Evolutionary conservation across 192 early-diverging fungal genomes (phyloP), one percentile per base, ranked within the genome.

Genomic region (Umbelopsis ramanniana): DNA sequence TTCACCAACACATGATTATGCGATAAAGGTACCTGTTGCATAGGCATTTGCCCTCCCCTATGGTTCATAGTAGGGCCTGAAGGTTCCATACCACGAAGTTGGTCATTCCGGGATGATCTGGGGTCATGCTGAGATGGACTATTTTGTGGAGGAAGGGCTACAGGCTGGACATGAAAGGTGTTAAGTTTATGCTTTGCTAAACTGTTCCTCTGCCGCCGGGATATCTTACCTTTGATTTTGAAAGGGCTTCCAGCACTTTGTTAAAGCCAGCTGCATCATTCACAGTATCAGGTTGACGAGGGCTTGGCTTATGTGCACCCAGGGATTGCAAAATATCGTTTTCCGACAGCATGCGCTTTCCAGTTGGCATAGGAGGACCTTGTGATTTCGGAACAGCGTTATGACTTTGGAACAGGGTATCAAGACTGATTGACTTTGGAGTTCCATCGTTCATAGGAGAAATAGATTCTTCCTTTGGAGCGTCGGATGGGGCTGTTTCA

Each of bases 211-310:
- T 43, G 29, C 40, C 11, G 6, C 40, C 11, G 1, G 40, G 40
- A 43, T 43, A 12, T 12, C 45, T 43, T 79, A 79, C 80, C 46
- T 82, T 82, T 22, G 77, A 82, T 72, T 85, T 85, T 29, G 84
- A 76, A 6, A 89, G 77, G 35, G 83, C 86, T 60, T 84, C 83
- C 50, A 85, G 71, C 46, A 89, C 83, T 45, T 82, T 84, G 66
- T 77, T 83, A 45, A 89, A 87, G 14, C 79, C 85, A 50, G 84
- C 82, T 7, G 78, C 80, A 75, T 88, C 82, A 35, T 82, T 84
- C 11, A 67, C 72, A 52, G 55, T 73, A 14, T 29, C 68, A 9
- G 67, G 57, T 0, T 72, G 47, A 33, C 69, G 26, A 40, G 46
- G 23, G 52, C 70, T 45, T 52, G 35, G 15, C 54, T 66, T 66